A percentile compares a stretch with the other conserved stretches of the same genome.
Conservation (phyloP, 2,329 filamentous ascomycete genomes). For the Aspergillus ustus region DNA sequence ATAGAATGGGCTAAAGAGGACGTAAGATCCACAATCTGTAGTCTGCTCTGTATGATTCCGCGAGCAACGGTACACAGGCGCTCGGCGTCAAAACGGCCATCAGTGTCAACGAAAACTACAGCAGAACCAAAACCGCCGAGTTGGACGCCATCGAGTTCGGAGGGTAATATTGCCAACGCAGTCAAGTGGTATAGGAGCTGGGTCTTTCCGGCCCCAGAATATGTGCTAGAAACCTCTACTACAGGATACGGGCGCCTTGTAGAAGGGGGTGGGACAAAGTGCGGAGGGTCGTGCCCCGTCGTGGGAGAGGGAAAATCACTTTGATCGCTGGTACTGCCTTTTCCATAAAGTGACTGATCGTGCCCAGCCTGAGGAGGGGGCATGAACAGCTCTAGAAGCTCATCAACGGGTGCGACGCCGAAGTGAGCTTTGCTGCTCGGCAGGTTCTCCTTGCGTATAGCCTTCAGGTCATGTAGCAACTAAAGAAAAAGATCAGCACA, state of each 20-base stretch:
- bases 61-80: slow-evolving; percentile 46
- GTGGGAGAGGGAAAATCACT: neutral
- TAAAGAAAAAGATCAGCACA: slow-evolving; percentile 17
- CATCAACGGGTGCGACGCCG: slow-evolving; percentile 54
- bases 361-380: slow-evolving; percentile 22
- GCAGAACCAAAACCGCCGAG: slow-evolving; percentile 54
- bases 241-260: slow-evolving; percentile 37
- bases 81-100: slow-evolving; percentile 57
- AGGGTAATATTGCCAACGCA: slow-evolving; percentile 57
- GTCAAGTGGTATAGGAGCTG: slow-evolving; percentile 62
- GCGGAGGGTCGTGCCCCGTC: neutral
- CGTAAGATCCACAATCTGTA: neutral
- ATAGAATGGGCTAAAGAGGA: slow-evolving; percentile 2
- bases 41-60: slow-evolving; percentile 30
- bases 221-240: slow-evolving; percentile 59
- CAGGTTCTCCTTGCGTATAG: slow-evolving; percentile 29
- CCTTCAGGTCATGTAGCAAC: slow-evolving; percentile 37
- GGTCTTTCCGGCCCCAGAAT: slow-evolving; percentile 61
- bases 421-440: slow-evolving; percentile 33
- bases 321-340: neutral
- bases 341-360: neutral
- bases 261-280: slow-evolving; percentile 7
- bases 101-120: slow-evolving; percentile 61
- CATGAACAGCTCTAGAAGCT: slow-evolving; percentile 44
- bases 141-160: slow-evolving; percentile 29